Evolutionary conservation across 148 eudicot genomes (phyloP).

Genomic region (Persicaria tinctoria): DNA sequence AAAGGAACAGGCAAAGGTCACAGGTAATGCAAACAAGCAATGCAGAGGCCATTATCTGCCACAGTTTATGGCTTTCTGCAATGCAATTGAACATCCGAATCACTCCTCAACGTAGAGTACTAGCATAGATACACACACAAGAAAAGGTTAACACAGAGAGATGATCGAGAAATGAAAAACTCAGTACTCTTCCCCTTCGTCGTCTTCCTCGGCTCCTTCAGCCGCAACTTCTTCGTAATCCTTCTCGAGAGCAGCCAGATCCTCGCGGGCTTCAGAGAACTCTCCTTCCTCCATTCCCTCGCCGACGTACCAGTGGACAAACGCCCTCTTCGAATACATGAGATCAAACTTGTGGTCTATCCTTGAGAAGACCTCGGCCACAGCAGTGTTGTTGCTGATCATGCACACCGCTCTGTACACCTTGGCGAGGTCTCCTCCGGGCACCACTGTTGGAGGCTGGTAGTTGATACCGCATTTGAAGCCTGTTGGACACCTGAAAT

Average conservation of each 20-base stretch:
- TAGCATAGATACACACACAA: neutral
- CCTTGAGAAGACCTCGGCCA: constrained; percentile 37
- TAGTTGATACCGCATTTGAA: constrained; percentile 42
- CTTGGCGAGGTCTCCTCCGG: constrained; percentile 45
- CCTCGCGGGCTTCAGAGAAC: constrained; percentile 42
- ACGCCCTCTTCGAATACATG: constrained; percentile 40
- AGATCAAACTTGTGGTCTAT: constrained; percentile 42
- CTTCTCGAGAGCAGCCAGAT: constrained; percentile 37
- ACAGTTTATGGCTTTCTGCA: neutral
- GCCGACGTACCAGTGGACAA: constrained; percentile 45
- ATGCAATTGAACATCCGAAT: neutral
- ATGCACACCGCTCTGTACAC: constrained; percentile 44
- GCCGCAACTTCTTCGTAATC: constrained; percentile 48
- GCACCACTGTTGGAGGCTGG: constrained; percentile 39
- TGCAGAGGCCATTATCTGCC: neutral
- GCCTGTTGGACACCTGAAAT: constrained; percentile 36
- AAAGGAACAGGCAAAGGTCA: too few relatives aligned
- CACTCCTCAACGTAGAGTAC: neutral
- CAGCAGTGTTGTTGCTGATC: constrained; percentile 36
- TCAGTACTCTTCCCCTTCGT: constrained; percentile 33
- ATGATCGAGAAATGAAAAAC: neutral
- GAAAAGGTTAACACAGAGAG: neutral
- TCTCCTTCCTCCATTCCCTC: constrained; percentile 50
- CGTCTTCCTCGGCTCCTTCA: constrained; percentile 35
- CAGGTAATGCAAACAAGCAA: neutral